Percentiles rank a stretch among this genome's conserved stretches.
These are phyloP conservation scores for Beta corolliflora DNA, from an alignment of 179 eudicot genomes.

Conservation along the genomic window DNA sequence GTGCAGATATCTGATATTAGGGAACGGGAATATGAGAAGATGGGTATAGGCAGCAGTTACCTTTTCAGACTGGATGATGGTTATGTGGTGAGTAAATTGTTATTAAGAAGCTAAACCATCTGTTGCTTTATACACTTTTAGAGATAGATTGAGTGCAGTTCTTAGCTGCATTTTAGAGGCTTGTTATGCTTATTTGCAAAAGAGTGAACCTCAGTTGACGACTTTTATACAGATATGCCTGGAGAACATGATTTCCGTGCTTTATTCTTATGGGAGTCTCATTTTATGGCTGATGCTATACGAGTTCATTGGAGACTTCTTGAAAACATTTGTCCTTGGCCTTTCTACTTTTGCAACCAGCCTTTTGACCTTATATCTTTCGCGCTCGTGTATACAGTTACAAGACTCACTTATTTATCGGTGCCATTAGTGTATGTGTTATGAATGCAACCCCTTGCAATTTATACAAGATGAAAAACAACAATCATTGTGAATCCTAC, in stretches of 20 bases:
- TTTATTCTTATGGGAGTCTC: neutral
- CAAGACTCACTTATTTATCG: neutral
- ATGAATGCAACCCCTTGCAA: neutral
- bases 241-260: neutral
- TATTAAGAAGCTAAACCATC: neutral
- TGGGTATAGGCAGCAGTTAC: conserved; percentile 99
- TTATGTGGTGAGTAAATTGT: conserved; percentile 72
- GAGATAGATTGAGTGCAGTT: neutral
- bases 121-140: neutral
- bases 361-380: neutral
- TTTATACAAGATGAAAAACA: neutral
- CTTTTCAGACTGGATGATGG: conserved; percentile 98
- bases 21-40: conserved; percentile 88
- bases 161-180: neutral
- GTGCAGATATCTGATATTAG: conserved; percentile 94
- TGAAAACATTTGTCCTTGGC: neutral
- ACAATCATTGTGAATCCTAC: neutral
- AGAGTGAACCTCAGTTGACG: neutral
- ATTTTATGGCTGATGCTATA: neutral
- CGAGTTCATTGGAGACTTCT: neutral
- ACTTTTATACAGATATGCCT: neutral
- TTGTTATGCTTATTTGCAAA: neutral
- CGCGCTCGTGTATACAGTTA: neutral
- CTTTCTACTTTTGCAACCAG: neutral
- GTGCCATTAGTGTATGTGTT: neutral